Evolutionary conservation across 2,329 filamentous ascomycete genomes (phyloP), one percentile per base, ranked within the genome.

Genomic region (Scedosporium aurantiacum): DNA sequence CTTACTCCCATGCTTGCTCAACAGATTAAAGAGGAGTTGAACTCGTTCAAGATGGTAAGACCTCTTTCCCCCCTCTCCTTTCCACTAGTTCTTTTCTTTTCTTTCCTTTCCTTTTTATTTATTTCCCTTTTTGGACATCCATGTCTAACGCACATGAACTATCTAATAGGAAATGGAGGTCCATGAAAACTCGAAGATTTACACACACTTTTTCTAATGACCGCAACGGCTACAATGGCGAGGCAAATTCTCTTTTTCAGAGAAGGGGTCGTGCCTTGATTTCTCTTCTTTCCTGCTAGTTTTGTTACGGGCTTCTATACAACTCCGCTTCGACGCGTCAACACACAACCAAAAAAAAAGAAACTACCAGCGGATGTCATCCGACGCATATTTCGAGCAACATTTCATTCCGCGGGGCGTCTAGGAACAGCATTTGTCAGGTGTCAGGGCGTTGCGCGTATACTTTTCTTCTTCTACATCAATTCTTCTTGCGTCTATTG

Each of bases 1-100:
- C 81, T 99, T 67, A 99, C 94, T 57, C 94, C 94, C 12, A 92
- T 97, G 82, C 83, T 99, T 65, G 94, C 94, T 55, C 94, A 99
- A 76, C 94, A 99, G 74, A 99, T 99, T 77, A 97, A 97, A 77
- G 94, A 99, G 77, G 94, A 99, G 78, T 84, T 99, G 68, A 99
- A 99, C 77, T 95, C 87, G 68, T 99, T 99, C 82, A 99, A 99
- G 75, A 99, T 99, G 94, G 70, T 72, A 56, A 56, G 68, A 65
- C 27, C 18, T 4, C 54, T 1, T 50, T 2, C 55, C 1, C 55
- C 1, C 14, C n/a, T 28, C 32, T 12, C 8, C 10, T 37, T 12
- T 2, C 32, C 32, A 37, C 32, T 10, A 37, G 32, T 37, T 37
- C 10, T 37, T 12, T 10, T n/a, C n/a, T n/a, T n/a, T n/a, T n/a